Base-by-base conservation (phyloP, 306 rosid species). In the Hippophae rhamnoides region DNA sequence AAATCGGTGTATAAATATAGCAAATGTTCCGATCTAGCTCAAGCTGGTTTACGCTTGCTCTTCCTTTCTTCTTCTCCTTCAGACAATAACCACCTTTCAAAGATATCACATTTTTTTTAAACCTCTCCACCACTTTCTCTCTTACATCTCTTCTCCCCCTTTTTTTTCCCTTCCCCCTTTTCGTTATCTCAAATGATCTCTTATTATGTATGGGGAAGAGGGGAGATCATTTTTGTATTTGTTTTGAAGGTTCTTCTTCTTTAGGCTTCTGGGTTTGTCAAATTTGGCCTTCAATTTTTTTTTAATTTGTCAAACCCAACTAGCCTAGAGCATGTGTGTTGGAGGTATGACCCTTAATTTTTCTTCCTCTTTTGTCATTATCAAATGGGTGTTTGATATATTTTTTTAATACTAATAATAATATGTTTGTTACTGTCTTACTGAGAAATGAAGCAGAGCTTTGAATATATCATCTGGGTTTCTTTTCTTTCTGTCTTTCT, bases 11-110 rank as follows among this genome's bases (percentile, higher is more conserved):
- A 89, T 86, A 89, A 82, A 84, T 82, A 84, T 76, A 74, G 86
- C 69, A 58, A 42, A 64, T 52, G 61, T 72, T 76, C 80, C 81
- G 69, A 69, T 69, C 72, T 62, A 63, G 64, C 43, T 43, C 62
- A 63, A 68, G 44, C 81, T 68, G 69, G 77, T 59, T 45, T 47
- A 72, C 65, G 67, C 57, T 72, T 58, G 50, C 63, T 72, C 78
- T 60, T 61, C 51, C 63, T 66, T 60, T 61, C 51, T 61, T 66
- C 62, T 57, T 58, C 26, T 71, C 58, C 52, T 50, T 14, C 76
- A 43, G 61, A 71, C 72, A 80, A 86, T 75, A 82, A 84, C 90
- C 77, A 71, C 64, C 85, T 67, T 60, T 70, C 80, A 68, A 84
- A 77, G 72, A 74, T 69, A 47, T 65, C 59, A 76, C 81, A 75